Evolutionary conservation across 2,329 filamentous ascomycete genomes (phyloP).

Genomic region (Colletotrichum euphorbiae): DNA sequence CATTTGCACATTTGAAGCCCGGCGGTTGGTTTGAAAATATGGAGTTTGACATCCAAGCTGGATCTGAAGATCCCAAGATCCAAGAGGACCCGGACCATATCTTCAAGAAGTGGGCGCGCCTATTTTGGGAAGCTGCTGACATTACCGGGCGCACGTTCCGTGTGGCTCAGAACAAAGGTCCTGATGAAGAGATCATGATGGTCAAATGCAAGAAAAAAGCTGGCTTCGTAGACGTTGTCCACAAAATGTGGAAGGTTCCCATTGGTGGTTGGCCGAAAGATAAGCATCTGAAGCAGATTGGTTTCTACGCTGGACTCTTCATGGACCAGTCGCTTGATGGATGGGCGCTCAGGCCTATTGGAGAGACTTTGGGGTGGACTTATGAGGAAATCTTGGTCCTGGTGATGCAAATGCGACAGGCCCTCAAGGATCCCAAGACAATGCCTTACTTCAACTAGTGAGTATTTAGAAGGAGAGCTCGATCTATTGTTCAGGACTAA

Average conservation of each 20-base stretch:
- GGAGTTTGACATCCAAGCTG: constrained; percentile 44
- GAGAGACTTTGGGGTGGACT: constrained; percentile 46
- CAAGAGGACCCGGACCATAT: not conserved
- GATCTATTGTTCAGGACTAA: not conserved
- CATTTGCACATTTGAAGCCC: constrained; percentile 60
- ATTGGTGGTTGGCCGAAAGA: constrained; percentile 40
- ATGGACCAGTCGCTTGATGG: constrained; percentile 44
- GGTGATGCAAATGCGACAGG: constrained; percentile 41
- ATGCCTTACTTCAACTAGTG: constrained; percentile 26
- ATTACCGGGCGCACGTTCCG: constrained; percentile 47
- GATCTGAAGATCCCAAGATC: not conserved
- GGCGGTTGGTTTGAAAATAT: constrained; percentile 49
- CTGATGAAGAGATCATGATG: constrained; percentile 37
- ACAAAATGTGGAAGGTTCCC: constrained; percentile 38
- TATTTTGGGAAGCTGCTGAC: constrained; percentile 47
- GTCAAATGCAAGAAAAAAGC: not conserved
- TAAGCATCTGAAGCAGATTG: constrained; percentile 24
- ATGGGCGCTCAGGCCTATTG: constrained; percentile 45
- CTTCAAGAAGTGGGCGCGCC: constrained; percentile 44
- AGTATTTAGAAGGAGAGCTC: not conserved
- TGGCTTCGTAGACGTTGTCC: constrained; percentile 42
- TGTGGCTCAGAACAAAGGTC: constrained; percentile 39
- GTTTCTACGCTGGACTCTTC: constrained; percentile 42
- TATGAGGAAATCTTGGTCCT: constrained; percentile 44
- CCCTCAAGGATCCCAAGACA: not conserved